Evolutionary conservation across 805 yeast species (phyloP).

Genomic region (Maudiozyma barnettii): DNA sequence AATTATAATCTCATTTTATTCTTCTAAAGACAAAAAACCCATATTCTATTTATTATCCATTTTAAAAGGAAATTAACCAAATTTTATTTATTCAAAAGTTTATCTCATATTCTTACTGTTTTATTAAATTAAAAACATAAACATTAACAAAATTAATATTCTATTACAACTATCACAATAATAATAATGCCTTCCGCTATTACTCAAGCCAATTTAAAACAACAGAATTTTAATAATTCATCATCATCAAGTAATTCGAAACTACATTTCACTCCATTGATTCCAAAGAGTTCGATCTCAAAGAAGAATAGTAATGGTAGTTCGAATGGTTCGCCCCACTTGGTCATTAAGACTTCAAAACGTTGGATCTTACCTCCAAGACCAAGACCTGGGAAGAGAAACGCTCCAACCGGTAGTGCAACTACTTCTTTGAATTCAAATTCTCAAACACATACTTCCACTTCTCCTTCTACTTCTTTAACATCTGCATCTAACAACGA

Average conservation of each 20-base stretch:
- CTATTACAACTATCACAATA: background rate
- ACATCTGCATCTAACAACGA: background rate
- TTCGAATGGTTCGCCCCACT: background rate
- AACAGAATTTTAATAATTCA: conserved; percentile 1
- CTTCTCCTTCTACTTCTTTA: background rate
- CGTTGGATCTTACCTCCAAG: conserved; percentile 82
- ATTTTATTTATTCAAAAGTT: no score
- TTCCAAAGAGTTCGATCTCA: conserved; percentile 5
- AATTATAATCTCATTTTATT: no score
- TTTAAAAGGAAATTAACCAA: no score
- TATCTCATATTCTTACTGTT: background rate
- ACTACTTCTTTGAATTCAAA: conserved; percentile 1
- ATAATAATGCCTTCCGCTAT: conserved; percentile 1
- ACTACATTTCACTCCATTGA: conserved; percentile 7
- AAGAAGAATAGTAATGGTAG: background rate
- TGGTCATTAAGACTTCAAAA: conserved; percentile 46
- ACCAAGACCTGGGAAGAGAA: conserved; percentile 64
- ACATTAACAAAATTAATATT: background rate
- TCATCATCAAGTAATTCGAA: background rate
- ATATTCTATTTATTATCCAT: no score
- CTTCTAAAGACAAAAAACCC: no score
- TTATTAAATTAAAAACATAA: background rate
- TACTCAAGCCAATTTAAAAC: background rate
- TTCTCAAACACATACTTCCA: background rate
- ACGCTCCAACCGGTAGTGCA: conserved; percentile 12